Evolutionary conservation across 495 filamentous ascomycete genomes (phyloP).

Genomic region (Aspergillus ostianus): DNA sequence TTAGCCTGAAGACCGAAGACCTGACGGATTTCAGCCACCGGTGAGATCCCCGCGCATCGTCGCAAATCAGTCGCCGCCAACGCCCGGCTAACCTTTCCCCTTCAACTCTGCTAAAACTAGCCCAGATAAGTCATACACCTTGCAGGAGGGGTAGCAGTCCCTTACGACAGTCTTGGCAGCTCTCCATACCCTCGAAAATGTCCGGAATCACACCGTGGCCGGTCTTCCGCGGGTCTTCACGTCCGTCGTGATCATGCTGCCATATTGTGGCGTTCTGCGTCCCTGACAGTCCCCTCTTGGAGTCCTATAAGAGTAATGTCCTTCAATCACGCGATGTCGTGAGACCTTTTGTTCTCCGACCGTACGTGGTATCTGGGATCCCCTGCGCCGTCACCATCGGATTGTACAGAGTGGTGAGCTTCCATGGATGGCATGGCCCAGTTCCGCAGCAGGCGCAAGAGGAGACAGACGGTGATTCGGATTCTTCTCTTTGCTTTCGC

Average conservation of each 20-base stretch:
- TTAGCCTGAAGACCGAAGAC: no score
- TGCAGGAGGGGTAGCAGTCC: background rate
- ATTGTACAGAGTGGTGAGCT: background rate
- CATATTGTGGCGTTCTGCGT: background rate
- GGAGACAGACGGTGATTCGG: background rate
- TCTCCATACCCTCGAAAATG: background rate
- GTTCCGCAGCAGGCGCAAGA: background rate
- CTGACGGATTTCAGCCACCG: background rate
- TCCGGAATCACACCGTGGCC: background rate
- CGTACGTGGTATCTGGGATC: background rate
- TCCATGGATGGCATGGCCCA: background rate
- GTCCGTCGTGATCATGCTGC: background rate
- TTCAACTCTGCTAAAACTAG: background rate
- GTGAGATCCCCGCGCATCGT: background rate
- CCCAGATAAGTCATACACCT: no score
- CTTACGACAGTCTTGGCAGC: background rate
- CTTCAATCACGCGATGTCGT: no score
- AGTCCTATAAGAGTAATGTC: background rate
- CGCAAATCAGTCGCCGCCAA: background rate
- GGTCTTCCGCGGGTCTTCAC: background rate
- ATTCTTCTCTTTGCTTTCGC: background rate
- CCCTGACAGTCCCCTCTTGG: background rate
- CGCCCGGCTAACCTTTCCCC: background rate
- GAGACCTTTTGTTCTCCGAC: background rate
- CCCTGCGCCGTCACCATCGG: background rate